phyloP scores from a whole-genome alignment of 2,329 filamentous ascomycete genomes.

The Westerdykella sp. region DNA sequence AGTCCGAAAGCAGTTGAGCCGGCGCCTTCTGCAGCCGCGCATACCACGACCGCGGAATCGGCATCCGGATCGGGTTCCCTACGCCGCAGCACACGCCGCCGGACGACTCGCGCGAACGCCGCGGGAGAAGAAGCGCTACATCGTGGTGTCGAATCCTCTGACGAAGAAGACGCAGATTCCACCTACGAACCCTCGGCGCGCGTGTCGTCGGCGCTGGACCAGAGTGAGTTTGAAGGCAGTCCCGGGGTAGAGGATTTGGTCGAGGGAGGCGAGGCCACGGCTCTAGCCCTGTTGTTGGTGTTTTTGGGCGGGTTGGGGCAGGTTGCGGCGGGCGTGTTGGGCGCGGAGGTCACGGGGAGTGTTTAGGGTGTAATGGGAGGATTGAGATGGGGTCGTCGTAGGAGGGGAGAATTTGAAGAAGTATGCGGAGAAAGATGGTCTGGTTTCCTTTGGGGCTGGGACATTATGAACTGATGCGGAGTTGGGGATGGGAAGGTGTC shows the following conservation, averaged over 20 bases:
- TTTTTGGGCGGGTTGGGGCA: constrained; percentile 33
- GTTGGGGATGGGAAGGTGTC: no score
- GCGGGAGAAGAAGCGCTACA: not conserved
- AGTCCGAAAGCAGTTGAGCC: not conserved
- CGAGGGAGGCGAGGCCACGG: constrained; percentile 32
- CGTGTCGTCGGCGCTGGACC: constrained; percentile 17
- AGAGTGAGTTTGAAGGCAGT: constrained; percentile 26
- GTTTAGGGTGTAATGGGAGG: not conserved
- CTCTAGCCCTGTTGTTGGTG: constrained; percentile 28
- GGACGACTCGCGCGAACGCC: not conserved
- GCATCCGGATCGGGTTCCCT: not conserved
- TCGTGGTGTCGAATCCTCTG: not conserved
- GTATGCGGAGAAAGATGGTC: no score
- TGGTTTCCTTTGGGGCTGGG: no score
- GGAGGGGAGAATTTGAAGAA: no score
- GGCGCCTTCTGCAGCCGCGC: not conserved
- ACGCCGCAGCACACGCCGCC: not conserved
- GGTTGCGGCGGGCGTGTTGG: constrained; percentile 27
- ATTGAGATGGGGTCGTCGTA: no score
- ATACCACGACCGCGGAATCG: no score
- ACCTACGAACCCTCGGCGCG: constrained; percentile 21
- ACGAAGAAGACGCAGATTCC: constrained; percentile 18
- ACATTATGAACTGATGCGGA: no score
- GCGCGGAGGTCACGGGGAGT: constrained; percentile 29
- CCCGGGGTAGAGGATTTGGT: constrained; percentile 19